Conservation (phyloP, 345 rosid species). For the Crucihimalaya himalaica region DNA sequence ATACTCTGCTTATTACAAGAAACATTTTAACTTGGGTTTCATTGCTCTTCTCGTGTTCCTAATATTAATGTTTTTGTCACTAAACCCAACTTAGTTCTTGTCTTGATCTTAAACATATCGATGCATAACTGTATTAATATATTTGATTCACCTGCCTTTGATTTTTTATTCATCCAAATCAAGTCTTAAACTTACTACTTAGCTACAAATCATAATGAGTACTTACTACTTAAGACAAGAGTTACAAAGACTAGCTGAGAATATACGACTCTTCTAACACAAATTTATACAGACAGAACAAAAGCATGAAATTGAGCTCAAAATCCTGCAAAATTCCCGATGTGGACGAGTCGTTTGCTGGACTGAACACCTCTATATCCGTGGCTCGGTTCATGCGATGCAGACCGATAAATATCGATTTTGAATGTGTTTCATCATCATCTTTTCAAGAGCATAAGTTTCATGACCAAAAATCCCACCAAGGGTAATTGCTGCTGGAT, state of each 20-base stretch:
- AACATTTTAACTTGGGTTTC: too few relatives aligned
- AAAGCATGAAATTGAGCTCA: slow-evolving; percentile 21
- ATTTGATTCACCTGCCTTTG: slow-evolving; percentile 1
- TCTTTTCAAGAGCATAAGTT: not conserved
- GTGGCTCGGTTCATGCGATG: slow-evolving; percentile 2
- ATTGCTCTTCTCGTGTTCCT: too few relatives aligned
- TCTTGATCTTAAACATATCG: not conserved
- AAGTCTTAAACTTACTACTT: slow-evolving; percentile 30
- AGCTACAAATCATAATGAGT: slow-evolving; percentile 26
- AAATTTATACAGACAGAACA: slow-evolving; percentile 26
- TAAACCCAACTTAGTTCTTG: not conserved
- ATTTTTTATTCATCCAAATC: slow-evolving; percentile 30
- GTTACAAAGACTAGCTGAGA: slow-evolving; percentile 10
- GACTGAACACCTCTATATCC: slow-evolving; percentile 19
- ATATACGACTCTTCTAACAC: slow-evolving; percentile 2
- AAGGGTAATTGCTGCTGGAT: slow-evolving; percentile 51
- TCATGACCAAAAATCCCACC: slow-evolving; percentile 84
- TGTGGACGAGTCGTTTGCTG: not conserved
- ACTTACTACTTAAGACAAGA: slow-evolving; percentile 26
- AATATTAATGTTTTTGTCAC: too few relatives aligned
- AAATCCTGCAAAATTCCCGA: slow-evolving; percentile 19
- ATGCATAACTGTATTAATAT: slow-evolving; percentile 1
- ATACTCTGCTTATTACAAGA: too few relatives aligned
- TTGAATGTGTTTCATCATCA: not conserved
- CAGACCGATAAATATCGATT: slow-evolving; percentile 4